Conservation (phyloP, 164 flowering plant genomes). For the Chimonanthus praecox region DNA sequence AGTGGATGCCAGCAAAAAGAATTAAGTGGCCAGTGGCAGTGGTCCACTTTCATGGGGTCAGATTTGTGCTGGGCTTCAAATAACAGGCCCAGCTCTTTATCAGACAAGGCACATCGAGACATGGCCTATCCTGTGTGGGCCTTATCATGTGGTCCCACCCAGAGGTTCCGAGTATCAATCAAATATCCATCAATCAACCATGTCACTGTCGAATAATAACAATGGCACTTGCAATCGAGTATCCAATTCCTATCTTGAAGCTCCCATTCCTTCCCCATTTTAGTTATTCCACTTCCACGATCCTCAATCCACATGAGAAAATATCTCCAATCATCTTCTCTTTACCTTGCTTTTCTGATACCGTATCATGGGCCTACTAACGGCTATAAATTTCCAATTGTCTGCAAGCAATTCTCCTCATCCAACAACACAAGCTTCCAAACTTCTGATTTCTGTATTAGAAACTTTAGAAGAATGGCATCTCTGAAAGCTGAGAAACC, state of each 20-base stretch:
- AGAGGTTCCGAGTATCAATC: background rate
- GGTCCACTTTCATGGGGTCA: background rate
- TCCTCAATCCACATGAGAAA: background rate
- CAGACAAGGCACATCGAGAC: background rate
- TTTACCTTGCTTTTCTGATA: background rate
- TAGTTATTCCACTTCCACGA: background rate
- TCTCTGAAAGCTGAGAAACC: constrained; percentile 41
- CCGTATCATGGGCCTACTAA: background rate
- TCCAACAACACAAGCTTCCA: background rate
- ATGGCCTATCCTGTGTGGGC: background rate
- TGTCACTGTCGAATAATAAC: background rate
- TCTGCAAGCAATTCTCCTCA: background rate
- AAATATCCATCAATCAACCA: background rate
- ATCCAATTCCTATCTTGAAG: background rate
- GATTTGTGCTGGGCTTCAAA: background rate
- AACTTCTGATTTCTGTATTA: background rate
- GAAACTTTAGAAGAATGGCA: constrained; percentile 29
- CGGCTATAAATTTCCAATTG: background rate
- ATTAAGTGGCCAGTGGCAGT: background rate
- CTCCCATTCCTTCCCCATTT: background rate
- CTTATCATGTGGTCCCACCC: background rate
- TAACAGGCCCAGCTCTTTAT: background rate
- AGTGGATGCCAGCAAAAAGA: background rate
- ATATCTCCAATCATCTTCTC: background rate
- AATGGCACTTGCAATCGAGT: background rate